Percentiles rank a stretch among this genome's conserved stretches.
Conservation (phyloP, 352 stramenopile genomes). For the Phytophthora chlamydospora region DNA sequence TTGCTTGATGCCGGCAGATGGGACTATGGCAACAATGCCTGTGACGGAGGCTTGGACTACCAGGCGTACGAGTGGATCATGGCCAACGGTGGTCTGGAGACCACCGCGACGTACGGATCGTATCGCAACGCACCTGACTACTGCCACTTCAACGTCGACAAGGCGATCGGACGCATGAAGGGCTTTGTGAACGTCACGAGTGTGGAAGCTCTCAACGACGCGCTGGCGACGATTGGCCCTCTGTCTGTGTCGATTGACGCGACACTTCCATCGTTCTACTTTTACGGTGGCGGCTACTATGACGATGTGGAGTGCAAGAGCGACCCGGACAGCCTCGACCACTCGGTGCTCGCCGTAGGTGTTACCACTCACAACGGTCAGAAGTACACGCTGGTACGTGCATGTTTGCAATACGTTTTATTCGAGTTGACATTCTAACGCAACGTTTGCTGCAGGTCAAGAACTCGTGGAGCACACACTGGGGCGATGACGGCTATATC, state of each 20-base stretch:
- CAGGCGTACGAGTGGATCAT: slow-evolving; percentile 92
- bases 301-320: slow-evolving; percentile 90
- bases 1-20: slow-evolving; percentile 51
- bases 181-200: slow-evolving; percentile 86
- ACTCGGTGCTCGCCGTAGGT: slow-evolving; percentile 92
- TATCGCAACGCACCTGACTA: slow-evolving; percentile 91
- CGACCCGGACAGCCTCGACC: slow-evolving; percentile 91
- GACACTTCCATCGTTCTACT: slow-evolving; percentile 87
- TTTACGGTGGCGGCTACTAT: slow-evolving; percentile 89
- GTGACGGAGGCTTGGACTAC: slow-evolving; percentile 90
- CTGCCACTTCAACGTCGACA: slow-evolving; percentile 86
- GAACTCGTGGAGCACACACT: slow-evolving; percentile 95
- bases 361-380: slow-evolving; percentile 89
- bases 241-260: slow-evolving; percentile 92
- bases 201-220: slow-evolving; percentile 80
- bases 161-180: slow-evolving; percentile 74
- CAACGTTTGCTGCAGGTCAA: slow-evolving; percentile 60
- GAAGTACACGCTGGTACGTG: slow-evolving; percentile 90
- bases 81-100: slow-evolving; percentile 75
- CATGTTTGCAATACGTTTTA: not conserved
- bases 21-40: slow-evolving; percentile 92
- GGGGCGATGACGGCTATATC: slow-evolving; percentile 94
- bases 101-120: slow-evolving; percentile 82
- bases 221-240: slow-evolving; percentile 77
- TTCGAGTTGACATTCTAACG: not conserved